These are phyloP conservation scores for Pyrenophora teres DNA, from an alignment of 2,329 filamentous ascomycete genomes.

Conservation along the genomic window DNA sequence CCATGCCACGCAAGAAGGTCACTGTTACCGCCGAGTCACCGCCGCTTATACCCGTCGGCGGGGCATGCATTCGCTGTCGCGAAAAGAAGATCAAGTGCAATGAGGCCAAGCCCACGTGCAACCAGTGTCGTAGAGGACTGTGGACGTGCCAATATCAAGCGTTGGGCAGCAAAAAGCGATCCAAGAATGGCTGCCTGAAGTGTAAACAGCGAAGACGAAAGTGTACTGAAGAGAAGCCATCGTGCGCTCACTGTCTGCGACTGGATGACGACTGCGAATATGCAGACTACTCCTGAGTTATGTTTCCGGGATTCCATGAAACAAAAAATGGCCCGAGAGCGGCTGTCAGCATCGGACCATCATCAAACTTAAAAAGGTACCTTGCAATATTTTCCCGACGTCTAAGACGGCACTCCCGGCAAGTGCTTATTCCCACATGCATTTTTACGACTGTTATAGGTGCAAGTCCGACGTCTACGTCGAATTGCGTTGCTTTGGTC, in stretches of 20 bases:
- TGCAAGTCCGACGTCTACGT: background rate
- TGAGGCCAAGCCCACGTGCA: slow-evolving; percentile 35
- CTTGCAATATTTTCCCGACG: background rate
- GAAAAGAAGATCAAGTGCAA: slow-evolving; percentile 43
- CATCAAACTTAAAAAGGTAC: background rate
- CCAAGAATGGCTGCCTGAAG: slow-evolving; percentile 39
- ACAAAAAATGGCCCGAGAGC: background rate
- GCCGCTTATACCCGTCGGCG: slow-evolving; percentile 17
- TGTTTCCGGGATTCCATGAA: background rate
- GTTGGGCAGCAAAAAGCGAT: slow-evolving; percentile 25
- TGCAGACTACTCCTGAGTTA: slow-evolving; percentile 21
- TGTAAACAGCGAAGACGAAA: slow-evolving; percentile 37
- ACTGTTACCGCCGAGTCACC: slow-evolving; percentile 7
- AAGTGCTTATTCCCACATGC: background rate
- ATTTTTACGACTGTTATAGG: background rate
- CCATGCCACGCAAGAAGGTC: slow-evolving; percentile 20
- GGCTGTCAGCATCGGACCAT: background rate
- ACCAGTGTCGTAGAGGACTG: slow-evolving; percentile 35
- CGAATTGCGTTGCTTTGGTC: background rate
- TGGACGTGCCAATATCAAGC: slow-evolving; percentile 39
- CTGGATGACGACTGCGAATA: slow-evolving; percentile 38
- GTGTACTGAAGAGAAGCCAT: slow-evolving; percentile 40
- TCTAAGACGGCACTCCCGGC: background rate
- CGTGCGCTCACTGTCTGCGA: slow-evolving; percentile 36
- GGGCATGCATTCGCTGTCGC: slow-evolving; percentile 26